Evolutionary conservation across 208 protist genomes (phyloP).

Genomic region (Leishmania braziliensis): DNA sequence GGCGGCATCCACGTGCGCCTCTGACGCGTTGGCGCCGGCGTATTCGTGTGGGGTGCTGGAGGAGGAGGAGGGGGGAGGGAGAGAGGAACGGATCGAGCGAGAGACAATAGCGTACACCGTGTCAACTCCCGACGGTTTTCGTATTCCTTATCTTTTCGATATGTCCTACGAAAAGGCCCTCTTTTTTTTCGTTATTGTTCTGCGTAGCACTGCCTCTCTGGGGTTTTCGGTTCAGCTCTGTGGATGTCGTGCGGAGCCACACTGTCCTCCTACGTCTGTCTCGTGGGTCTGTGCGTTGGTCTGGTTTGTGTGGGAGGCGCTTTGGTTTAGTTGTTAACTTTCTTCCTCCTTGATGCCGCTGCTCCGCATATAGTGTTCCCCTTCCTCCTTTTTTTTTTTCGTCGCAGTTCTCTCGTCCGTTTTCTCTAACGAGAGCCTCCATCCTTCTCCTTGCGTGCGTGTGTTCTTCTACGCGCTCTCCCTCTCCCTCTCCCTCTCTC

Average conservation of each 20-base stretch:
- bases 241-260: background rate
- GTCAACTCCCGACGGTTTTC: background rate
- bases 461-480: background rate
- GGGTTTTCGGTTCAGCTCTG: background rate
- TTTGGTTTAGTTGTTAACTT: background rate
- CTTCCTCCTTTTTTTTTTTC: background rate
- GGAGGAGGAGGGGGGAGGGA: background rate
- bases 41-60: background rate
- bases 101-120: background rate
- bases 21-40: background rate
- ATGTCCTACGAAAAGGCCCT: background rate
- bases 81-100: background rate
- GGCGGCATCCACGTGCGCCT: background rate
- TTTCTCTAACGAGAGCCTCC: background rate
- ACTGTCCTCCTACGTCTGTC: background rate
- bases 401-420: slow-evolving; percentile 1
- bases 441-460: background rate
- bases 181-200: background rate
- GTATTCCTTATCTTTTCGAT: background rate
- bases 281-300: background rate
- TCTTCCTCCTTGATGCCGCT: background rate
- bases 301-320: background rate
- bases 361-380: background rate
- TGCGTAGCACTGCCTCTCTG: background rate
- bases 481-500: background rate